Percentiles rank a stretch among this genome's conserved stretches.
phyloP scores from a whole-genome alignment of 805 yeast genomes.

The Dipodascus geniculatus region DNA sequence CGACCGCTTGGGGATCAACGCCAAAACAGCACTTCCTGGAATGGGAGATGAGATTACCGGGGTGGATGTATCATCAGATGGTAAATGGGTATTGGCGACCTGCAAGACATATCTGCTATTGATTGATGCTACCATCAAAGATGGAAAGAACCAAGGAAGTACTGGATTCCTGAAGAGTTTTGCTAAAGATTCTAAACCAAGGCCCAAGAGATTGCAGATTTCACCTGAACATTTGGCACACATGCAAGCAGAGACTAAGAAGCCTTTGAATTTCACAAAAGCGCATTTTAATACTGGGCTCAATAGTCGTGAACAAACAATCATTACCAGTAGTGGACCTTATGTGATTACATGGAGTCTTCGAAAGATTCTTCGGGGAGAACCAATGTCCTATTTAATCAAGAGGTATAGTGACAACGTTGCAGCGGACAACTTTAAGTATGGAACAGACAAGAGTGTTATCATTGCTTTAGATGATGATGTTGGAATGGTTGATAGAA shows the following conservation, averaged over 20 bases:
- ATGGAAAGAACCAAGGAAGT: conserved; percentile 46
- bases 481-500: conserved; percentile 56
- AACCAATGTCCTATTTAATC: conserved; percentile 47
- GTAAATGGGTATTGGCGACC: conserved; percentile 73
- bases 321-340: conserved; percentile 72
- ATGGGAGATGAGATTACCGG: conserved; percentile 65
- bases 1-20: conserved; percentile 60
- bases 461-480: conserved; percentile 67
- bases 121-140: conserved; percentile 52
- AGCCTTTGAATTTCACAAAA: conserved; percentile 46
- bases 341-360: conserved; percentile 75
- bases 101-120: conserved; percentile 61
- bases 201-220: conserved; percentile 54
- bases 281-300: conserved; percentile 70
- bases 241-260: conserved; percentile 39
- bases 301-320: conserved; percentile 52
- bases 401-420: conserved; percentile 49
- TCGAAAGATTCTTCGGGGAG: conserved; percentile 42
- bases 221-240: conserved; percentile 61
- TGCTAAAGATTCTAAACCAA: conserved; percentile 52
- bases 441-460: conserved; percentile 58
- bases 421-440: conserved; percentile 69
- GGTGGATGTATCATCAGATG: conserved; percentile 64
- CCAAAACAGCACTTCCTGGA: conserved; percentile 72
- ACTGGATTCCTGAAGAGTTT: conserved; percentile 57